These are phyloP conservation scores for Syzygium aromaticum DNA, from an alignment of 345 rosid genomes.

Conservation along the genomic window DNA sequence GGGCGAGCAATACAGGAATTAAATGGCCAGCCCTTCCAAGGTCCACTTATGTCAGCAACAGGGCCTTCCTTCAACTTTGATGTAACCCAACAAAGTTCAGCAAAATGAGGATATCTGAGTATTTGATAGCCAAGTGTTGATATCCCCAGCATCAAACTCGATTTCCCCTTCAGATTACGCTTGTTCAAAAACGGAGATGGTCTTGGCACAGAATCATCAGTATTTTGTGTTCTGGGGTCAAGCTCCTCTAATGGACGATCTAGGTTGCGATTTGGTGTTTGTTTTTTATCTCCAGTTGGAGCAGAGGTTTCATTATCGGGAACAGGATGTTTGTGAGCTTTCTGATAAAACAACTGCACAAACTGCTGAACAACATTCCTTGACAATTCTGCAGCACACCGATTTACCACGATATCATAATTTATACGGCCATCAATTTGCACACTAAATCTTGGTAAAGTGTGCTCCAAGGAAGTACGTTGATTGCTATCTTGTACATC, in stretches of 20 bases:
- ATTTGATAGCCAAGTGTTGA: conserved; percentile 83
- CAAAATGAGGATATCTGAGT: conserved; percentile 86
- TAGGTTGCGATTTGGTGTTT: conserved; percentile 7
- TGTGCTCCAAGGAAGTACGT: conserved; percentile 32
- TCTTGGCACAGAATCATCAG: conserved; percentile 24
- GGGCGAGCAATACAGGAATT: conserved; percentile 87
- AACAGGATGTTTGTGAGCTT: conserved; percentile 29
- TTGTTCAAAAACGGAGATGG: conserved; percentile 27
- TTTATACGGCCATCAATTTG: conserved; percentile 39
- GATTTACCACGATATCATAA: conserved; percentile 48
- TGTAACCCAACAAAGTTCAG: conserved; percentile 96
- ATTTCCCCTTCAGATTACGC: conserved; percentile 57
- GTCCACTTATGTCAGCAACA: conserved; percentile 61
- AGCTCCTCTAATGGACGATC: conserved; percentile 18
- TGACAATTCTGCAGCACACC: conserved; percentile 54
- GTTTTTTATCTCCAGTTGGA: conserved; percentile 10
- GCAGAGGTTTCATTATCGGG: conserved; percentile 14
- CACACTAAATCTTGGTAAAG: conserved; percentile 54
- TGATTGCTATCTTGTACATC: conserved; percentile 30
- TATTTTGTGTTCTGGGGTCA: conserved; percentile 14
- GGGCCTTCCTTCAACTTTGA: conserved; percentile 96
- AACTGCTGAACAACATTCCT: conserved; percentile 51
- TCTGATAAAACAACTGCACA: conserved; percentile 64
- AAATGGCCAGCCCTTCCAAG: conserved; percentile 97
- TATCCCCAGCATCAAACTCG: conserved; percentile 61